Conservation (phyloP, 2,329 filamentous ascomycete species). For the Neofusicoccum parvum region DNA sequence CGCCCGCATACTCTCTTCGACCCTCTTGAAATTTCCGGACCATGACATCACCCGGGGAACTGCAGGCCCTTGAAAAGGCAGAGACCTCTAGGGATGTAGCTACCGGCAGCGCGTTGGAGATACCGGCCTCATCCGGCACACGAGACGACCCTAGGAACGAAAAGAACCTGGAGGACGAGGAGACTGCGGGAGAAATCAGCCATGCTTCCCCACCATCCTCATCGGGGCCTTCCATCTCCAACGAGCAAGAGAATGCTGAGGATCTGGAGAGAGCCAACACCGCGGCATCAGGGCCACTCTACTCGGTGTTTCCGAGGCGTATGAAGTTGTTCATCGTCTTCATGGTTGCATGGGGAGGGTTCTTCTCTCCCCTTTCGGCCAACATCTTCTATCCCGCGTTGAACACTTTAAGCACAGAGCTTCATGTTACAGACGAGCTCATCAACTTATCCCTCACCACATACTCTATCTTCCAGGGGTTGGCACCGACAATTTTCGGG, state of each 20-base stretch:
- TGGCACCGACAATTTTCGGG: slow-evolving; percentile 55
- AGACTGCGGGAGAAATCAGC: neutral
- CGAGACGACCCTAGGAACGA: neutral
- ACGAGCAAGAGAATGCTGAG: slow-evolving; percentile 2
- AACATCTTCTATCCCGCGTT: slow-evolving; percentile 34
- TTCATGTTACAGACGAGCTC: slow-evolving; percentile 40
- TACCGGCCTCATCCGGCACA: neutral
- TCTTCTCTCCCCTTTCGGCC: slow-evolving; percentile 54
- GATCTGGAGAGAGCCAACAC: slow-evolving; percentile 26
- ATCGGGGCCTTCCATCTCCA: slow-evolving; percentile 15
- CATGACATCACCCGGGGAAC: slow-evolving; percentile 2
- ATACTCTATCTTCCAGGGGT: slow-evolving; percentile 54
- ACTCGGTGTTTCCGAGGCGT: slow-evolving; percentile 25
- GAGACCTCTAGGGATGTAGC: neutral
- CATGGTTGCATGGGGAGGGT: slow-evolving; percentile 52
- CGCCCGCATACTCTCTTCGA: neutral
- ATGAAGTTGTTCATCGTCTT: slow-evolving; percentile 52
- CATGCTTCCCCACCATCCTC: slow-evolving; percentile 3
- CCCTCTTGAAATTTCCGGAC: neutral
- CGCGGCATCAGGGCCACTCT: slow-evolving; percentile 24
- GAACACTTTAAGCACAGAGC: slow-evolving; percentile 30
- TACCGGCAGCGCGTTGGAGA: neutral
- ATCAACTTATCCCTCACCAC: slow-evolving; percentile 44
- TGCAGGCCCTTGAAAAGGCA: neutral
- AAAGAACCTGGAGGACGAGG: neutral